Evolutionary conservation across 1,139 yeast species (phyloP), one percentile per base, ranked within the genome.

Genomic region (Candida glucosophila): DNA sequence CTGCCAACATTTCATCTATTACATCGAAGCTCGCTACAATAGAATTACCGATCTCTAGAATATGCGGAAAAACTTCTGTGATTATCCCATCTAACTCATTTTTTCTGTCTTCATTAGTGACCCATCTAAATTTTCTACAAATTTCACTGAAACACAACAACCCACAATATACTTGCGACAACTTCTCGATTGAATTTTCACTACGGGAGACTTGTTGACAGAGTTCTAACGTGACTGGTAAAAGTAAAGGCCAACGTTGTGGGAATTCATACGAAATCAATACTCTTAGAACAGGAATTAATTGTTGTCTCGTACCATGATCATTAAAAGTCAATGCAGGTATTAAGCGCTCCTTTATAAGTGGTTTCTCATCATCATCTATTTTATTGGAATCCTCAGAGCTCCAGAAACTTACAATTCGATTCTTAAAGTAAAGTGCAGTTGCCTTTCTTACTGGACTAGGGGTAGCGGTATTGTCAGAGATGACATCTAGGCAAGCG

Each of bases 381-480:
- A 85, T 73, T 11, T 39, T 44, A 12, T 41, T 29, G 14, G 39
- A 29, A 12, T 45, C 40, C 4, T 55, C 63, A 20, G 37, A 40
- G 10, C 45, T 45, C 97, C 97, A 90, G 34, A 67, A 66, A 31
- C 70, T 68, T 9, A 67, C 56, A 15, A 86, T 64, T 32, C 77
- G 63, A 49, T 90, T 90, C 48, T 90, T 90, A 55, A 90, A 74
- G 49, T 77, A 88, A 15, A 90, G 78, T 0, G 94, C 93, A 11
- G 94, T 82, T 8, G 95, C 90, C 27, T 76, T 67, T 37, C 77
- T 74, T 23, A 82, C 69, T 17, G 67, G 68, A 1, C 67, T 60
- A 12, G 73, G 62, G 4, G 75, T 75, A 8, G 66, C 67, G 10
- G 55, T 57, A 21, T 68, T 65, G n/a, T 66, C 44, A 19, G 40